phyloP scores from a whole-genome alignment of 1,284 basidiomycete genomes.

The Malassezia arunalokei region DNA sequence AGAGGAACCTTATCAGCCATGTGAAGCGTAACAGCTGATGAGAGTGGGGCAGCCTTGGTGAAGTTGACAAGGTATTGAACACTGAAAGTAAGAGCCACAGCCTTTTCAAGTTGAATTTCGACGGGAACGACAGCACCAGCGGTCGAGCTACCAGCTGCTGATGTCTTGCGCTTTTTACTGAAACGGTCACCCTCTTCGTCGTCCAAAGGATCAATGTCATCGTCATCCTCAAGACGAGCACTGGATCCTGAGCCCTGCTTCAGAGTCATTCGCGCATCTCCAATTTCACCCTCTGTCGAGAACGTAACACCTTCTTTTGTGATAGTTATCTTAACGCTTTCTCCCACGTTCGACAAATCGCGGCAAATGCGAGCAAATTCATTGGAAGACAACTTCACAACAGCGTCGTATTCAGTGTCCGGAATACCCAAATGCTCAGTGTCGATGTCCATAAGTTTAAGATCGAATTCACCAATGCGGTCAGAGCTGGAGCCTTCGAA shows the following conservation, averaged over 20 bases:
- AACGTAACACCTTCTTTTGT: constrained; percentile 95
- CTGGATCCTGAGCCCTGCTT: constrained; percentile 56
- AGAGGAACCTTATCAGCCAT: constrained; percentile 37
- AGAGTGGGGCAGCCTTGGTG: constrained; percentile 73
- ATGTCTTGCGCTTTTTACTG: constrained; percentile 32
- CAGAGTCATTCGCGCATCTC: constrained; percentile 75
- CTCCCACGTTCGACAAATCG: constrained; percentile 81
- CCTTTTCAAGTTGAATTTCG: constrained; percentile 50
- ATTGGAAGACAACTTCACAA: constrained; percentile 69
- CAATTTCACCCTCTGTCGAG: constrained; percentile 81
- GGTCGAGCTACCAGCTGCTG: constrained; percentile 12
- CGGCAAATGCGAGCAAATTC: constrained; percentile 89
- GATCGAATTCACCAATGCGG: constrained; percentile 91
- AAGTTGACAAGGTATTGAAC: constrained; percentile 97
- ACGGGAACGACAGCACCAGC: constrained; percentile 46
- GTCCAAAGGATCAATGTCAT: constrained; percentile 36
- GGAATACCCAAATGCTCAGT: constrained; percentile 84
- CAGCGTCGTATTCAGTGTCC: constrained; percentile 95
- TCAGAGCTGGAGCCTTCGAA: constrained; percentile 92
- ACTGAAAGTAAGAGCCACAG: constrained; percentile 86
- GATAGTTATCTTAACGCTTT: constrained; percentile 89
- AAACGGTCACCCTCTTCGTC: constrained; percentile 36
- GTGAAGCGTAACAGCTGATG: constrained; percentile 54
- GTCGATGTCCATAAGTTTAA: constrained; percentile 99
- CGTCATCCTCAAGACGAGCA: constrained; percentile 23